These are phyloP conservation scores for Salinomyces thailandicus DNA, from an alignment of 2,329 filamentous ascomycete genomes.

Conservation along the genomic window DNA sequence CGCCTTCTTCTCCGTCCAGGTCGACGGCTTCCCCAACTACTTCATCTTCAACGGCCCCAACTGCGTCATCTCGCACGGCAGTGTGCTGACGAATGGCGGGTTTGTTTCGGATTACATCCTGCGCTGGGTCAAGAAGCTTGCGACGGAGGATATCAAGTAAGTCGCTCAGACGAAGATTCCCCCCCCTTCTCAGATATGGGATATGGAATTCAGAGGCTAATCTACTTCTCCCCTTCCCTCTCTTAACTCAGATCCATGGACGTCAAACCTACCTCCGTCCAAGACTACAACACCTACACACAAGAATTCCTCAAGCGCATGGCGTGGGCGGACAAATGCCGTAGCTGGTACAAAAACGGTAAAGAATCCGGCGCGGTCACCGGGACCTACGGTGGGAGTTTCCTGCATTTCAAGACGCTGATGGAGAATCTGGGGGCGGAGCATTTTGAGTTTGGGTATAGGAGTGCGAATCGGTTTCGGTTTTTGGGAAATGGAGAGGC, in stretches of 20 bases:
- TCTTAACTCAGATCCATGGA: slow-evolving; percentile 1
- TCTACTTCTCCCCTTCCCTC: too few relatives aligned
- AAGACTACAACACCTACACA: slow-evolving; percentile 4
- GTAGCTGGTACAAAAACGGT: slow-evolving; percentile 6
- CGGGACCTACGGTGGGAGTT: slow-evolving; percentile 1
- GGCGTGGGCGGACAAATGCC: slow-evolving; percentile 4
- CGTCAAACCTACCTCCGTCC: slow-evolving; percentile 2
- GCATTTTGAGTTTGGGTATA: slow-evolving; percentile 3
- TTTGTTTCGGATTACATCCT: slow-evolving; percentile 3
- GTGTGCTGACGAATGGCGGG: slow-evolving; percentile 2
- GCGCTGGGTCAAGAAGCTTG: slow-evolving; percentile 2
- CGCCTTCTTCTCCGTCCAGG: slow-evolving; percentile 19
- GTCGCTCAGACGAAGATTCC: too few relatives aligned
- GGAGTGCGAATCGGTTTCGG: neutral
- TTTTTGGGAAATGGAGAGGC: slow-evolving; percentile 4
- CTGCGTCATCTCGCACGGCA: slow-evolving; percentile 4
- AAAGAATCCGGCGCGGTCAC: neutral
- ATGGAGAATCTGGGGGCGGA: slow-evolving; percentile 4
- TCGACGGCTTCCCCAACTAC: slow-evolving; percentile 22
- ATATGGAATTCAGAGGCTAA: too few relatives aligned
- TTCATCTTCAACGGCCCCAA: slow-evolving; percentile 20
- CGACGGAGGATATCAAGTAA: slow-evolving; percentile 3
- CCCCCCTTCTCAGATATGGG: too few relatives aligned
- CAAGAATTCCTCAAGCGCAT: slow-evolving; percentile 3
- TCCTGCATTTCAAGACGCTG: slow-evolving; percentile 4